Evolutionary conservation across 23 red algal genomes (phyloP), one percentile per base, ranked within the genome.

Genomic region (Gracilaria vermiculophylla): DNA sequence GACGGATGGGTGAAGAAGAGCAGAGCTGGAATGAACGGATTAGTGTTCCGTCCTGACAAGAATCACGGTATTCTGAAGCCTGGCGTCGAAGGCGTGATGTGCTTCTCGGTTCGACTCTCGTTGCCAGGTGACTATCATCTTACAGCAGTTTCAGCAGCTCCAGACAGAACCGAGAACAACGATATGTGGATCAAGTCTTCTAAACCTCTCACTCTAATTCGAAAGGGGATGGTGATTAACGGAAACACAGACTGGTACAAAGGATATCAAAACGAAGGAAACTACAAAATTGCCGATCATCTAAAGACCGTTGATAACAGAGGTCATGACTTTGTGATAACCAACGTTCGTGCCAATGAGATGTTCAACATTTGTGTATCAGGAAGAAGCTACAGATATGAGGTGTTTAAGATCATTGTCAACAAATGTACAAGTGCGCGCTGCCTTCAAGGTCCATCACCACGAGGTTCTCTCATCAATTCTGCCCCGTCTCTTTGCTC

Each of bases 191-290:
- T 83, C 3, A 64, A 69, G 56, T 83, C 58, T 3, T 41, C 35
- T 2, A 50, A 53, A n/a, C 49, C 49, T 6, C 28, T 83, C 1
- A 51, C 49, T 9, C 60, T 83, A 5, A 36, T 64, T 11, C 17
- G 47, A 40, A 60, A 60, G 20, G 60, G 79, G 5, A 21, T 12
- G 0, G 32, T 51, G 37, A 0, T 11, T 1, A 64, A 40, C 35
- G 61, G 50, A 8, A 79, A 50, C 31, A 67, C 56, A 8, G 60
- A 83, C 49, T 83, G 79, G 79, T 57, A 50, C 44, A 83, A 83
- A 58, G 79, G 57, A 8, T 83, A 83, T 69, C 79, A 83, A 43
- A 83, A 83, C 60, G 56, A 67, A 0, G 79, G 79, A 53, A 12
- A 29, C 23, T 39, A 50, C 36, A 67, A 48, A 13, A 83, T 83